A percentile compares a stretch with the other conserved stretches of the same genome.
Evolutionary conservation across 2,329 filamentous ascomycete genomes (phyloP).

Genomic region (Coleophoma crateriformis): DNA sequence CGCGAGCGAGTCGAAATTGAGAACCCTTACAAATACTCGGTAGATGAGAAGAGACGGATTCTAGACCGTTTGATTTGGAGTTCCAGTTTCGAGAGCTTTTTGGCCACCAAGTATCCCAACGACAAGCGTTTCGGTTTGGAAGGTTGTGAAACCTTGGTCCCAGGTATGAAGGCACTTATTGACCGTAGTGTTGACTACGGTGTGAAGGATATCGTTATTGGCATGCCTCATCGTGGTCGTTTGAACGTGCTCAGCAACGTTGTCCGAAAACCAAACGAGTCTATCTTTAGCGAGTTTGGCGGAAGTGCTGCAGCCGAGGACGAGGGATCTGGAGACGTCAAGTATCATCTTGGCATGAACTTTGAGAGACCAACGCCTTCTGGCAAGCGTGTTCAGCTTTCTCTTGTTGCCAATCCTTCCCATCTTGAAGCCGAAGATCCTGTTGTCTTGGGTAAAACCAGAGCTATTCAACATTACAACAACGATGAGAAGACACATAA

Average conservation of each 20-base stretch:
- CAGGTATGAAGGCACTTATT: slow-evolving; percentile 98
- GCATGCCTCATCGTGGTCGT: slow-evolving; percentile 98
- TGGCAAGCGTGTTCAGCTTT: slow-evolving; percentile 98
- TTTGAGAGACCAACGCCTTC: slow-evolving; percentile 98
- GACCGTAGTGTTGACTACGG: slow-evolving; percentile 98
- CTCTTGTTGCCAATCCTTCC: slow-evolving; percentile 95
- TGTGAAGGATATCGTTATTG: slow-evolving; percentile 98
- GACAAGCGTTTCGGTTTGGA: slow-evolving; percentile 99
- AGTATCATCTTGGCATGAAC: slow-evolving; percentile 99
- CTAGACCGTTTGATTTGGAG: slow-evolving; percentile 98
- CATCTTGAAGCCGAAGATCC: slow-evolving; percentile 98
- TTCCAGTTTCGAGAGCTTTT: slow-evolving; percentile 93
- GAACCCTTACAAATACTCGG: slow-evolving; percentile 91
- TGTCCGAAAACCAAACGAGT: slow-evolving; percentile 98
- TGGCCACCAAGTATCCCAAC: slow-evolving; percentile 97
- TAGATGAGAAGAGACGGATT: slow-evolving; percentile 97
- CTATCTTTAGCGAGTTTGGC: slow-evolving; percentile 97
- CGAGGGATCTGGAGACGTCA: slow-evolving; percentile 97
- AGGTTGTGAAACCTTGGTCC: slow-evolving; percentile 93
- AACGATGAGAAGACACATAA: slow-evolving; percentile 85
- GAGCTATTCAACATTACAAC: slow-evolving; percentile 98
- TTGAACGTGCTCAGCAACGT: slow-evolving; percentile 98
- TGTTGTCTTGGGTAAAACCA: slow-evolving; percentile 94
- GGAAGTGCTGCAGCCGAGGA: slow-evolving; percentile 83
- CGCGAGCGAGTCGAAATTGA: slow-evolving; percentile 92